Evolutionary conservation across 768 basidiomycete species (phyloP).

Genomic region (Trametes elegans): DNA sequence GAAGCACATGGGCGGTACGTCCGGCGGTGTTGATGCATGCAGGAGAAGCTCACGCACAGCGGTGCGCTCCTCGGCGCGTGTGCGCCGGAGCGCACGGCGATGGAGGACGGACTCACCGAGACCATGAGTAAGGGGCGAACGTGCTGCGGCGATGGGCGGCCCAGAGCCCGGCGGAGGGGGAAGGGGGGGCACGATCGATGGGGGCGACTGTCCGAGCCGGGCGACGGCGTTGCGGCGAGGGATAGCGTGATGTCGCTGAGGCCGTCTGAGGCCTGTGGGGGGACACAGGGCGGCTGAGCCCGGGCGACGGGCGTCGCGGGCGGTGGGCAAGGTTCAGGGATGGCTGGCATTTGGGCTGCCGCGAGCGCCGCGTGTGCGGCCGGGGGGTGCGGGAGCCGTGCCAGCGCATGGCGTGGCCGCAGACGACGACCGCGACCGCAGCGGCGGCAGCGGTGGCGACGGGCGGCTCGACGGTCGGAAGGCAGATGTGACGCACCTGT

Average conservation of each 20-base stretch:
- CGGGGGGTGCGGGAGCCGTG: not conserved
- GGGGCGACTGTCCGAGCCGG: not conserved
- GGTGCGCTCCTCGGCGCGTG: too few species aligned
- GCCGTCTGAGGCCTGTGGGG: too few species aligned
- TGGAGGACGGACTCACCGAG: constrained; percentile 3
- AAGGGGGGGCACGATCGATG: not conserved
- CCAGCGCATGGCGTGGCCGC: not conserved
- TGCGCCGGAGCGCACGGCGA: not conserved
- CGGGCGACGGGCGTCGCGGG: too few species aligned
- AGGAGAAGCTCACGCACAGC: too few species aligned
- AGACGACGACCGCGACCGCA: not conserved
- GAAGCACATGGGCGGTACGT: too few species aligned
- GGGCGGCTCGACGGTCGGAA: not conserved
- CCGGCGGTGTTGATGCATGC: too few species aligned
- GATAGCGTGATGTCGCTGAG: not conserved
- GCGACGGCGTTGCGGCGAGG: constrained; percentile 7
- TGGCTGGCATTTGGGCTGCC: constrained; percentile 8
- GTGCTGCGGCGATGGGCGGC: constrained; percentile 1
- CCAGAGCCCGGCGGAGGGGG: not conserved
- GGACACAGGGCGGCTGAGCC: constrained; percentile 2
- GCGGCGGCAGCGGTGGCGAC: not conserved
- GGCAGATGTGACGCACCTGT: not conserved
- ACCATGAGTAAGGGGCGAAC: not conserved
- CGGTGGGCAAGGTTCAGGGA: constrained; percentile 22
- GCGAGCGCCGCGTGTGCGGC: constrained; percentile 14